A percentile compares a stretch with the other conserved stretches of the same genome.
phyloP scores from a whole-genome alignment of 1,284 basidiomycete species.

The Rhizopogon parksii region DNA sequence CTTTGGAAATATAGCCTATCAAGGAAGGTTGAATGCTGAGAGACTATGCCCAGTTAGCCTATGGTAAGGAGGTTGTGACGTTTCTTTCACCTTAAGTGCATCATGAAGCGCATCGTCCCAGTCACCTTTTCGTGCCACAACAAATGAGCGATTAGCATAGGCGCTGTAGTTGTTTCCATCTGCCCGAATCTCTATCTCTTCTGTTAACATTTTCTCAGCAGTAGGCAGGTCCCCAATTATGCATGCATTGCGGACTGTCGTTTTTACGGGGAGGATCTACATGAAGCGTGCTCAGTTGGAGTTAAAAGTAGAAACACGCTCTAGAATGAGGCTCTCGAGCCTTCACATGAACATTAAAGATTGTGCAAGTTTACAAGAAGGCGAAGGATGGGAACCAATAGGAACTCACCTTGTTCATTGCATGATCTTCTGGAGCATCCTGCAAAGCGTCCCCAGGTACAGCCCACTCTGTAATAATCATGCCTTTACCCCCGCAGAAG shows the following conservation, averaged over 20 bases:
- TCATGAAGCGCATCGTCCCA: not conserved
- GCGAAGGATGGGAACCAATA: too few species aligned
- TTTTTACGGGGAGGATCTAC: too few species aligned
- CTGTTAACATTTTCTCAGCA: not conserved
- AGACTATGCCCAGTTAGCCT: not conserved
- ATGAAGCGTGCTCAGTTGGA: too few species aligned
- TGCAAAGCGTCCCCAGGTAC: too few species aligned
- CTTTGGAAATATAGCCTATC: not conserved
- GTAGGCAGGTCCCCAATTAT: not conserved
- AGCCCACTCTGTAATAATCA: not conserved
- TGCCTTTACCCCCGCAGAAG: too few species aligned
- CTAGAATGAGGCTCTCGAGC: not conserved
- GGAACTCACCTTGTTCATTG: too few species aligned
- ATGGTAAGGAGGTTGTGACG: not conserved
- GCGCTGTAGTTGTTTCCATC: not conserved
- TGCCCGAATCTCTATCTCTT: not conserved
- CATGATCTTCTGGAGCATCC: too few species aligned
- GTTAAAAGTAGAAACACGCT: not conserved
- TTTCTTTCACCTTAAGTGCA: not conserved
- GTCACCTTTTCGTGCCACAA: not conserved
- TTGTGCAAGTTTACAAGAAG: not conserved
- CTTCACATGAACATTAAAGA: not conserved
- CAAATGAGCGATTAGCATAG: not conserved
- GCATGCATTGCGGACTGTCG: too few species aligned
- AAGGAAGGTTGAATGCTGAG: too few species aligned